Evolutionary conservation across 2,329 filamentous ascomycete species (phyloP).

Genomic region (Aspergillus japonicus): DNA sequence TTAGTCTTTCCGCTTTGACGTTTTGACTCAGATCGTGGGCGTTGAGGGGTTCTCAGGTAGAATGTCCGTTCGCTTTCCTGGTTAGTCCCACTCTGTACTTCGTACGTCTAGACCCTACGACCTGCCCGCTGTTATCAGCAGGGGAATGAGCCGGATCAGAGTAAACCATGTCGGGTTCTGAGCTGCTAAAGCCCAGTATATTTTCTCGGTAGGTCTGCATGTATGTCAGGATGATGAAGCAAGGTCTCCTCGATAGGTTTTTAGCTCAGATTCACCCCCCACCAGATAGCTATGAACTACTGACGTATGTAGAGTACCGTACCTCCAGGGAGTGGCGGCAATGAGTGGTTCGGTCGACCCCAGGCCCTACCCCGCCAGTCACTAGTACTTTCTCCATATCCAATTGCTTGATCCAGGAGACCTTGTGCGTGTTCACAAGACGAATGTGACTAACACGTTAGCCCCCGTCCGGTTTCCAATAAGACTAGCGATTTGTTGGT

Average conservation of each 20-base stretch:
- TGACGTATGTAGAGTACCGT: neutral
- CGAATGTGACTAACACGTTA: neutral
- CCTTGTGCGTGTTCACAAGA: too few relatives aligned
- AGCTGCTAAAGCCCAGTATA: too few relatives aligned
- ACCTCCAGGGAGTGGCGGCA: neutral
- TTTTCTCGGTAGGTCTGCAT: too few relatives aligned
- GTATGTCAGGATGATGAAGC: neutral
- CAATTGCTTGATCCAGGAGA: too few relatives aligned
- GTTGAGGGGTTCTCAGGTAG: neutral
- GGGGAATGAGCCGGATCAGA: neutral
- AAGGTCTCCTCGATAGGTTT: neutral
- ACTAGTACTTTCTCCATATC: too few relatives aligned
- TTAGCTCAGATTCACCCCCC: too few relatives aligned
- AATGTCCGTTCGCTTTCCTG: neutral
- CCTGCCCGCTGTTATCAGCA: neutral
- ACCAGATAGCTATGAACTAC: neutral
- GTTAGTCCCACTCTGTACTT: neutral
- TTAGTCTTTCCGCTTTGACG: neutral
- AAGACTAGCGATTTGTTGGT: neutral
- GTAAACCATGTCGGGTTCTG: neutral
- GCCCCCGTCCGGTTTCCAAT: neutral
- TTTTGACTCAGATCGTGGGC: neutral
- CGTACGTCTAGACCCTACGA: neutral
- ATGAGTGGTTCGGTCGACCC: neutral
- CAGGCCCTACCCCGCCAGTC: neutral